Evolutionary conservation across 169 alveolate species (phyloP).

Genomic region (Theileria orientalis): DNA sequence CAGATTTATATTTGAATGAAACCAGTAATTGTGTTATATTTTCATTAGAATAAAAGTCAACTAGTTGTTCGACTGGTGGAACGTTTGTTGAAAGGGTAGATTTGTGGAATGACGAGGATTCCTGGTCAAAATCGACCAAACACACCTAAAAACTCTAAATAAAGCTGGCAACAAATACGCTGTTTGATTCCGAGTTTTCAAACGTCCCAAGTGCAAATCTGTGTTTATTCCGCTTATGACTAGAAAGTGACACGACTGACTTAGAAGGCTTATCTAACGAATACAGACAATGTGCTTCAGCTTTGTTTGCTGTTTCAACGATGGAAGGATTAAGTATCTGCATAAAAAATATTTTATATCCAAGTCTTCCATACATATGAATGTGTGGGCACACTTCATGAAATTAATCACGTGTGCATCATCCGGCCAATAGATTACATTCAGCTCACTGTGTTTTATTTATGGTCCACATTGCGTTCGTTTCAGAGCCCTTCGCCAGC

Average conservation of each 20-base stretch:
- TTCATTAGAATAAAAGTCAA: neutral
- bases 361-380: neutral
- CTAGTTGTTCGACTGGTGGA: conserved; percentile 15
- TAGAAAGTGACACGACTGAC: neutral
- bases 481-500: conserved; percentile 43
- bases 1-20: neutral
- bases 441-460: conserved; percentile 5
- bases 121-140: conserved; percentile 39
- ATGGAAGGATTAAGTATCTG: neutral
- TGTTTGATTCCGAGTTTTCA: conserved; percentile 35
- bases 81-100: conserved; percentile 3
- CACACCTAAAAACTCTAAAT: neutral
- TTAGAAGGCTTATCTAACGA: neutral
- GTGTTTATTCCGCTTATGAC: conserved; percentile 17
- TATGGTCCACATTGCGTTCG: conserved; percentile 60
- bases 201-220: conserved; percentile 50
- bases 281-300: neutral
- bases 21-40: neutral
- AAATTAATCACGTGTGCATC: neutral
- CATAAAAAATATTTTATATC: neutral
- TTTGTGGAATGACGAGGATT: neutral
- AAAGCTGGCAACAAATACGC: conserved; percentile 4
- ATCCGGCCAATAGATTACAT: neutral
- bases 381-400: too few relatives aligned
- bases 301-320: neutral